Conservation (phyloP, 2,329 filamentous ascomycete species). For the Colletotrichum tamarilloi region DNA sequence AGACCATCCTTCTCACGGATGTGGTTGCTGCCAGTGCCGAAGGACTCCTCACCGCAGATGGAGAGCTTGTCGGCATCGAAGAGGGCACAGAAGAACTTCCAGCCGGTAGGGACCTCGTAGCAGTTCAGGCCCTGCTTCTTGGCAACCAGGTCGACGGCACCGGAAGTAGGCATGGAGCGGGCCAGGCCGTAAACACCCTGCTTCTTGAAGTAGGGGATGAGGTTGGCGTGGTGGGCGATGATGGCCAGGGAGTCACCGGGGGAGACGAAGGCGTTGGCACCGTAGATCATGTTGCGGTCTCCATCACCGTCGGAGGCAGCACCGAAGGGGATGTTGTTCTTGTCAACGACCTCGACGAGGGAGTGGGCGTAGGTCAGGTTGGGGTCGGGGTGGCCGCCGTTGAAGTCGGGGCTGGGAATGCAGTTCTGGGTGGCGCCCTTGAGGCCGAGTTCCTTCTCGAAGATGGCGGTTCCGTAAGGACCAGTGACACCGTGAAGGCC, state of each 20-base stretch:
- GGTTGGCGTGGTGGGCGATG: conserved; percentile 94
- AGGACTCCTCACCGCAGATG: conserved; percentile 98
- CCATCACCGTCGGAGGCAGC: conserved; percentile 97
- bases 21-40: conserved; percentile 98
- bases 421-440: conserved; percentile 88
- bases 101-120: conserved; percentile 98
- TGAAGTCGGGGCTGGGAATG: conserved; percentile 91
- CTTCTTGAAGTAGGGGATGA: conserved; percentile 98
- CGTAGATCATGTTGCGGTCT: conserved; percentile 99
- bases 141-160: conserved; percentile 94
- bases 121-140: conserved; percentile 91
- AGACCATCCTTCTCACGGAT: conserved; percentile 99
- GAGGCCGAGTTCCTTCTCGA: conserved; percentile 91
- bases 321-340: conserved; percentile 91
- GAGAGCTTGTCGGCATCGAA: conserved; percentile 96
- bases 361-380: conserved; percentile 98
- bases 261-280: conserved; percentile 94
- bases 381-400: conserved; percentile 95
- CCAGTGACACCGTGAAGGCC: conserved; percentile 95
- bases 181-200: conserved; percentile 96
- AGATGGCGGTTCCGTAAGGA: conserved; percentile 94
- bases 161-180: conserved; percentile 97
- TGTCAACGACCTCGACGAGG: conserved; percentile 92
- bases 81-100: conserved; percentile 98
- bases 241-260: conserved; percentile 98